Percentiles rank a stretch among this genome's conserved stretches.
These are phyloP conservation scores for Fraxinus americana DNA, from an alignment of 257 asterid species.

Conservation along the genomic window DNA sequence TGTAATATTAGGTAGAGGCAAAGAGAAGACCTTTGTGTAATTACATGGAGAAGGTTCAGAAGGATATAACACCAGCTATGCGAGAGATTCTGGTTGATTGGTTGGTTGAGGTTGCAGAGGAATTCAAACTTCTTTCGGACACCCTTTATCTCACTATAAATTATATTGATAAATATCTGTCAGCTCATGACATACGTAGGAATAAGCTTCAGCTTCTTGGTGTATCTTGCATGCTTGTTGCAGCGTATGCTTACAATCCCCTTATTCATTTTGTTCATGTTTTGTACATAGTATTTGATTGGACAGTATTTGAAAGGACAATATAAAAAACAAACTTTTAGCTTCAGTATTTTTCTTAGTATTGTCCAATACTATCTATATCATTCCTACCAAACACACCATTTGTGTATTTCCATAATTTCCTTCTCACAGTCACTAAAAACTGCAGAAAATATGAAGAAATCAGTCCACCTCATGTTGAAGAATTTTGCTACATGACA, in stretches of 20 bases:
- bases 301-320: not conserved
- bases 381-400: not conserved
- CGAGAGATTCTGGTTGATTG: constrained; percentile 78
- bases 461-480: constrained; percentile 68
- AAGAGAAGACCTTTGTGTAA: constrained; percentile 65
- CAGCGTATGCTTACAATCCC: constrained; percentile 60
- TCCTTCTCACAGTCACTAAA: constrained; percentile 19
- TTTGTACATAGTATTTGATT: too few species aligned
- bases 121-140: constrained; percentile 74
- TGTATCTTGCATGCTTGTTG: constrained; percentile 85
- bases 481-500: constrained; percentile 82
- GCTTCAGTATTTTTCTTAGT: not conserved
- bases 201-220: constrained; percentile 90
- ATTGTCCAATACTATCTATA: not conserved
- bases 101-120: constrained; percentile 89
- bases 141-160: constrained; percentile 70
- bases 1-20: constrained; percentile 58
- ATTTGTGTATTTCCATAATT: constrained; percentile 4
- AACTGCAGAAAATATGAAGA: constrained; percentile 84
- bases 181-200: constrained; percentile 51
- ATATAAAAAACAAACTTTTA: not conserved
- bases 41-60: constrained; percentile 79
- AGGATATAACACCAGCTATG: constrained; percentile 63
- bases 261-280: not conserved
- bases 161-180: constrained; percentile 71